These are phyloP conservation scores for Beta corolliflora DNA, from an alignment of 179 eudicot species.

Conservation along the genomic window DNA sequence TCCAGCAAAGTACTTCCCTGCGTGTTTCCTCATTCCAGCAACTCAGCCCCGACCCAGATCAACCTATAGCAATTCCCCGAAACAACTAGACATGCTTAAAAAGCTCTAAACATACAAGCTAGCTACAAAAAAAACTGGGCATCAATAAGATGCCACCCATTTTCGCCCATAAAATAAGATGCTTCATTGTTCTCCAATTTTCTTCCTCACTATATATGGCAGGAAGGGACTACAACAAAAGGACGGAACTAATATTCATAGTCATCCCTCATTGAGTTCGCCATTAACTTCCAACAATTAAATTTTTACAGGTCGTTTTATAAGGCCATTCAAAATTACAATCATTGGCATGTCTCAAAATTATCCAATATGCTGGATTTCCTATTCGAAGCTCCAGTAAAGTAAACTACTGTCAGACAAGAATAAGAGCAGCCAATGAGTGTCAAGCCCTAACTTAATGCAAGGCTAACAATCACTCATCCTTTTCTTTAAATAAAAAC, in stretches of 20 bases:
- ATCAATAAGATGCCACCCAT: neutral
- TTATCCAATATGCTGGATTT: neutral
- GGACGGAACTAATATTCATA: neutral
- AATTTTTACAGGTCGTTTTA: neutral
- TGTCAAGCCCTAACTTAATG: neutral
- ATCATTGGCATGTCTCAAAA: neutral
- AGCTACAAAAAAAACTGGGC: neutral
- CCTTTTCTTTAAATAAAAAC: neutral
- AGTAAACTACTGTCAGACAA: neutral
- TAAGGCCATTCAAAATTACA: neutral
- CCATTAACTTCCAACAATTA: neutral
- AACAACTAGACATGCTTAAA: neutral
- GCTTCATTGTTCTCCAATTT: neutral
- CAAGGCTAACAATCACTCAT: neutral
- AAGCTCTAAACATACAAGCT: neutral
- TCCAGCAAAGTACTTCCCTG: neutral
- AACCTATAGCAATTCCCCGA: neutral
- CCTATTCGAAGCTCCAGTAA: neutral
- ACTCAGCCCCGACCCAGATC: neutral
- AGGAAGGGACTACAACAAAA: neutral
- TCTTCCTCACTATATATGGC: neutral
- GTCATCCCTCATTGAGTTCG: neutral
- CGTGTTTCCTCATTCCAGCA: neutral
- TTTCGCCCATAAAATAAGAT: neutral
- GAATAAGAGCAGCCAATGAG: neutral